phyloP scores from a whole-genome alignment of 345 rosid species.

The Gynandropsis gynandra region DNA sequence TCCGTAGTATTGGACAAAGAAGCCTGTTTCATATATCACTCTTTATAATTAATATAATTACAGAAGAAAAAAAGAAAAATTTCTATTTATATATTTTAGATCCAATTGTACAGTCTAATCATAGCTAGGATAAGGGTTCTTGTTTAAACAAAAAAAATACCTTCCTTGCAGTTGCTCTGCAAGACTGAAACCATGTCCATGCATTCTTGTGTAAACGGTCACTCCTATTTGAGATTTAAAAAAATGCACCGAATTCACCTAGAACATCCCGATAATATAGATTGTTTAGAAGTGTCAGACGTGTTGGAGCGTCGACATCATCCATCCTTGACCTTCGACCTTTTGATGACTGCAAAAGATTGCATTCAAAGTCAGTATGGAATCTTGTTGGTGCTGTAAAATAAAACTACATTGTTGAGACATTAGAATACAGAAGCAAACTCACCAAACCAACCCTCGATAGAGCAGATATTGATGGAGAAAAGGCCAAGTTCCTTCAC shows the following conservation, averaged over 20 bases:
- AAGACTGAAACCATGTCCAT: conserved; percentile 99
- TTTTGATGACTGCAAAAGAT: conserved; percentile 57
- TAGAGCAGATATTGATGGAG: conserved; percentile 71
- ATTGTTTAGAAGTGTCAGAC: conserved; percentile 63
- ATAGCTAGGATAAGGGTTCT: not conserved
- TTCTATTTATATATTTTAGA: too few species aligned
- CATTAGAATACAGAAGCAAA: conserved; percentile 4
- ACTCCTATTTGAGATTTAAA: conserved; percentile 71
- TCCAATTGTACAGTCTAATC: not conserved
- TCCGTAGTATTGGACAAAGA: conserved; percentile 71
- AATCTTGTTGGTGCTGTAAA: too few species aligned
- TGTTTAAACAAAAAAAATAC: conserved; percentile 28
- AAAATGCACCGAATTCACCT: conserved; percentile 90
- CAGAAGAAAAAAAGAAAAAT: too few species aligned
- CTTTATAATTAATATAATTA: too few species aligned
- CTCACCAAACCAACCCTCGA: conserved; percentile 87
- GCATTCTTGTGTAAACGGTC: conserved; percentile 85
- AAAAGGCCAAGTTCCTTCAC: conserved; percentile 95
- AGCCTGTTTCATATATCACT: conserved; percentile 66
- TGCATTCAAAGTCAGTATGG: too few species aligned
- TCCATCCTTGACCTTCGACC: conserved; percentile 84
- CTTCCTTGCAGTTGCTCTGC: conserved; percentile 94
- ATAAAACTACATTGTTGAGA: conserved; percentile 7
- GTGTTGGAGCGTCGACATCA: conserved; percentile 85
- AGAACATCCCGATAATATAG: conserved; percentile 79